These are phyloP conservation scores for Ascochyta koolunga DNA, from an alignment of 2,329 filamentous ascomycete species.

Conservation along the genomic window DNA sequence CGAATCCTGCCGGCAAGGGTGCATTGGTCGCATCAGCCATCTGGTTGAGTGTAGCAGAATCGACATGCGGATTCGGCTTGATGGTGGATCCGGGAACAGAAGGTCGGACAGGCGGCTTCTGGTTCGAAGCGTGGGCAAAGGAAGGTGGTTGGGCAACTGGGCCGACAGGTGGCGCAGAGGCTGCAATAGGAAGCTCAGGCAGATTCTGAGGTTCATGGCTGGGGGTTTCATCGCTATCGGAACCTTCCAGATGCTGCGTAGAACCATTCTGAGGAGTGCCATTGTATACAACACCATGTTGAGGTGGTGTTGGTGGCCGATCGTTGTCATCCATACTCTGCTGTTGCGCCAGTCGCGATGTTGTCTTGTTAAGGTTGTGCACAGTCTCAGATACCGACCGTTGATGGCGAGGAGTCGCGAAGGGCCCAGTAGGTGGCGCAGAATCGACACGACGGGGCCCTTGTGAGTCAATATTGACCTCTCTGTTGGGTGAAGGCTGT, in stretches of 20 bases:
- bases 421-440: constrained; percentile 44
- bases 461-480: constrained; percentile 33
- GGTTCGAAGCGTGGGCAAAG: constrained; percentile 76
- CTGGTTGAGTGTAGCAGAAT: constrained; percentile 79
- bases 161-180: constrained; percentile 63
- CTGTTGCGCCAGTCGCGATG: constrained; percentile 50
- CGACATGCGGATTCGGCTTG: constrained; percentile 82
- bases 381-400: constrained; percentile 56
- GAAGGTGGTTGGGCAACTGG: constrained; percentile 79
- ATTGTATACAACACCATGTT: constrained; percentile 40
- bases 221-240: constrained; percentile 39
- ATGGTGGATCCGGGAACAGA: constrained; percentile 74
- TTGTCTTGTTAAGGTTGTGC: constrained; percentile 49
- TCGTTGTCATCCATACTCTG: constrained; percentile 37
- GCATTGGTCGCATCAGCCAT: constrained; percentile 72
- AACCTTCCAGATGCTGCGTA: constrained; percentile 33
- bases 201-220: constrained; percentile 36
- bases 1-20: constrained; percentile 44
- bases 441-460: constrained; percentile 51
- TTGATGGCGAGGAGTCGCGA: constrained; percentile 50
- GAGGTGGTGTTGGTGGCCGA: constrained; percentile 50
- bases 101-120: constrained; percentile 71
- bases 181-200: constrained; percentile 44
- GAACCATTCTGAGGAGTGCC: constrained; percentile 24
- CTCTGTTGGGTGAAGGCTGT: constrained; percentile 50